Base-by-base conservation (phyloP, 495 filamentous ascomycete species). In the Aspergillus nanangensis region DNA sequence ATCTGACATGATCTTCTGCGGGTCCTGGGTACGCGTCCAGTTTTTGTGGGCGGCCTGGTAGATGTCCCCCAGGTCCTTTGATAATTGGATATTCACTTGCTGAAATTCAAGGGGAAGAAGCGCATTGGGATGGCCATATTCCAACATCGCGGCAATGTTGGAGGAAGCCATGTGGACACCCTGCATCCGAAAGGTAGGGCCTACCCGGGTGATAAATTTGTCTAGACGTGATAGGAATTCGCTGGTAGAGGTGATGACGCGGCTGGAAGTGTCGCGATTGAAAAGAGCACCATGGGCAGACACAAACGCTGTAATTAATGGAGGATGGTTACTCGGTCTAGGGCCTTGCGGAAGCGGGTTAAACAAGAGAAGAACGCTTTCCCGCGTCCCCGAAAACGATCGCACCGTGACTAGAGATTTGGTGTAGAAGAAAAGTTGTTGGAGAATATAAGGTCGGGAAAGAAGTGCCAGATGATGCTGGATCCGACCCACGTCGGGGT, bases 381-480 rank as follows among this genome's bases (percentile, higher is more conserved):
- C 83, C 8, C 78, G 70, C 8, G 87, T 81, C 15, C 77, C 79
- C 4, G 47, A 51, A 48, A 87, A 89, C 0, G 82, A 78, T 9
- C 55, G 56, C 14, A 67, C 50, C 47, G 66, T 67, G 24, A 71
- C 62, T 19, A 80, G 58, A 7, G 76, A 66, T 38, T 74, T 76
- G 22, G 67, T 71, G 57, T 93, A 95, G 52, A 83, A 85, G 48
- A 83, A 90, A 0, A 94, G 63, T 57, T 94, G 88, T 50, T 84
- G 82, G 0, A 89, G 52, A 2, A 78, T 71, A 54, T 88, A 84
- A 0, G 87, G 87, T 10, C 87, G 72, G 9, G 89, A 84, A 13
- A 94, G 66, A 13, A 94, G 88, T 0, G 86, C 90, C 5, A 93
- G 71, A 58, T 94, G 90, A 61, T 95, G 90, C 44, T 93, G 89